A percentile compares a stretch with the other conserved stretches of the same genome.
Conservation (phyloP, 1,284 basidiomycete genomes). For the Amanita bisporigera region DNA sequence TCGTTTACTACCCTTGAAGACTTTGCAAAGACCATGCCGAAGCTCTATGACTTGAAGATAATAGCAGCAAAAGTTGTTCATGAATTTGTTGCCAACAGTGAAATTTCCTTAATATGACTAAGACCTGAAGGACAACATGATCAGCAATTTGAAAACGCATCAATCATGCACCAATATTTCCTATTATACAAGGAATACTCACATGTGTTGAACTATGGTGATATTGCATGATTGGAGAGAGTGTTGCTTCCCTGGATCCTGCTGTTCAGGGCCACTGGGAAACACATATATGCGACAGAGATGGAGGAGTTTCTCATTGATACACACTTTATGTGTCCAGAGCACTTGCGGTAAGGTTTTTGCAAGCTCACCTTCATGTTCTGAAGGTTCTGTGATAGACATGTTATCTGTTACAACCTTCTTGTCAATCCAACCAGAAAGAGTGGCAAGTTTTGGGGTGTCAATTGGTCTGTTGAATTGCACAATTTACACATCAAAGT, state of each 20-base stretch:
- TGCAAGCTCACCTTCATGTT: no score
- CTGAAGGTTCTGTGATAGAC: no score
- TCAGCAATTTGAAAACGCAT: slow-evolving; percentile 18
- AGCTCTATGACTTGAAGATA: slow-evolving; percentile 9
- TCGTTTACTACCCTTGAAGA: slow-evolving; percentile 1
- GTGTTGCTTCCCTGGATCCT: no score
- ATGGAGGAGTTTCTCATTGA: slow-evolving; percentile 8
- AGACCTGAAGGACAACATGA: slow-evolving; percentile 8
- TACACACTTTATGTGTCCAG: slow-evolving; percentile 10
- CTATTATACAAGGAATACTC: slow-evolving; percentile 34
- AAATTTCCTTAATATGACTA: background rate
- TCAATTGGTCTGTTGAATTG: slow-evolving; percentile 41
- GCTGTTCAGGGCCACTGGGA: slow-evolving; percentile 30
- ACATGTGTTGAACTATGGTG: slow-evolving; percentile 38
- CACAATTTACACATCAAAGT: no score
- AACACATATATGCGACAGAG: slow-evolving; percentile 19
- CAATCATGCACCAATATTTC: no score
- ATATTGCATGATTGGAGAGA: slow-evolving; percentile 41
- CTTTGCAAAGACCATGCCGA: slow-evolving; percentile 13
- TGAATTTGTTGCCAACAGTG: background rate
- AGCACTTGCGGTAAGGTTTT: slow-evolving; percentile 8
- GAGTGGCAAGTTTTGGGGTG: slow-evolving; percentile 27
- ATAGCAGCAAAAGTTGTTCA: background rate
- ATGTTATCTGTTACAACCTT: slow-evolving; percentile 33
- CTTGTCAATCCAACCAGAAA: slow-evolving; percentile 38